phyloP scores from a whole-genome alignment of 768 basidiomycete genomes.

The Terana coerulea region DNA sequence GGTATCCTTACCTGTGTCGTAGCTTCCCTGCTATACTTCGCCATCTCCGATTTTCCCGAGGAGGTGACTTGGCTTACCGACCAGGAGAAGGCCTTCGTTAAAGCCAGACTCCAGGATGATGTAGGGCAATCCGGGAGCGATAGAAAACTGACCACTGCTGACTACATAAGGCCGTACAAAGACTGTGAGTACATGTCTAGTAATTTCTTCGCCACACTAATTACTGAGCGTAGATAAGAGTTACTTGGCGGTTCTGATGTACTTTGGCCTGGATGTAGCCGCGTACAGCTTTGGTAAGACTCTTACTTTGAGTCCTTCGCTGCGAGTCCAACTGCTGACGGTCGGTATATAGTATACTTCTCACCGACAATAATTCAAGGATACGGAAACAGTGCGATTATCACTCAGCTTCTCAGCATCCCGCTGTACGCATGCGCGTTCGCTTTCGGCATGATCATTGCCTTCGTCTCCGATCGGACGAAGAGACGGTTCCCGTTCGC shows the following conservation, averaged over 20 bases:
- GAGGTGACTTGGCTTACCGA: conserved; percentile 30
- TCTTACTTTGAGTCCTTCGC: not conserved
- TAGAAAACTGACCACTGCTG: conserved; percentile 17
- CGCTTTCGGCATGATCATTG: conserved; percentile 16
- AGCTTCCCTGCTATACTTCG: conserved; percentile 29
- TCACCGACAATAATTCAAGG: conserved; percentile 17
- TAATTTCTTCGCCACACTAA: not conserved
- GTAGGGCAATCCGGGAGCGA: conserved; percentile 25
- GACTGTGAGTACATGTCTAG: conserved; percentile 24
- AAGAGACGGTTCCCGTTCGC: conserved; percentile 17
- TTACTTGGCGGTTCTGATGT: conserved; percentile 29
- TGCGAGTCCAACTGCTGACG: not conserved
- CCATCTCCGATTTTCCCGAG: conserved; percentile 32
- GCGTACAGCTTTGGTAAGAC: conserved; percentile 26
- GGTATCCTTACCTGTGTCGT: conserved; percentile 33
- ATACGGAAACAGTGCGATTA: conserved; percentile 14
- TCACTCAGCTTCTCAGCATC: conserved; percentile 23
- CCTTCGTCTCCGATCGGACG: conserved; percentile 14
- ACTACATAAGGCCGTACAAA: conserved; percentile 20
- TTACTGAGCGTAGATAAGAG: conserved; percentile 19
- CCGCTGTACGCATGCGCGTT: conserved; percentile 25
- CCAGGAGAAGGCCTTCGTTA: conserved; percentile 27
- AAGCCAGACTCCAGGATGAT: conserved; percentile 26
- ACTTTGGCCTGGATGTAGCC: conserved; percentile 26
- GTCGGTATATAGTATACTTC: conserved; percentile 14